A percentile compares a stretch with the other conserved stretches of the same genome.
Evolutionary conservation across 116 monocot species (phyloP).

Genomic region (Iris pallida): DNA sequence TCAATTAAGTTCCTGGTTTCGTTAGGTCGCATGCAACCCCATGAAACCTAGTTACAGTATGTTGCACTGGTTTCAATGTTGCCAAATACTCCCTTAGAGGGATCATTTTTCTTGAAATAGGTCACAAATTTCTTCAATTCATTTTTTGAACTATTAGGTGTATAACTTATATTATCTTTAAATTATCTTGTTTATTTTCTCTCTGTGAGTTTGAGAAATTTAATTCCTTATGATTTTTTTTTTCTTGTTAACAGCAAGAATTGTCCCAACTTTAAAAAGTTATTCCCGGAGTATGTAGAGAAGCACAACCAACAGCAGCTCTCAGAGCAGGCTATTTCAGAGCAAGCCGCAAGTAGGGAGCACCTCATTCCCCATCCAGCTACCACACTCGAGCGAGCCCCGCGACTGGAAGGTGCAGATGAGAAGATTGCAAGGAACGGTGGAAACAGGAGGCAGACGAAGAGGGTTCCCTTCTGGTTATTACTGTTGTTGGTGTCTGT

Average conservation of each 20-base stretch:
- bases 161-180: neutral
- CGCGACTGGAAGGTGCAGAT: neutral
- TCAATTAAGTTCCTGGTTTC: no score
- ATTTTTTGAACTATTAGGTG: no score
- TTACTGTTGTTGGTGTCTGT: slow-evolving; percentile 3
- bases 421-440: slow-evolving; percentile 8
- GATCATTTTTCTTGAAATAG: no score
- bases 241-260: slow-evolving; percentile 50
- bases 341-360: slow-evolving; percentile 5
- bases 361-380: slow-evolving; percentile 9
- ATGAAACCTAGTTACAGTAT: no score
- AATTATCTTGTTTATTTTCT: neutral
- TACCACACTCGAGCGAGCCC: neutral
- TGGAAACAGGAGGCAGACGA: no score
- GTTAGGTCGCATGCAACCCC: no score
- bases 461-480: no score
- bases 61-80: no score
- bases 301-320: slow-evolving; percentile 46
- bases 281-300: slow-evolving; percentile 84
- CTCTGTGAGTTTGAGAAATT: neutral
- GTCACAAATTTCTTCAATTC: neutral
- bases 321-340: slow-evolving; percentile 10
- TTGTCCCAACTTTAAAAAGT: slow-evolving; percentile 74
- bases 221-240: neutral
- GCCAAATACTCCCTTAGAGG: no score